Percentiles rank a stretch among this genome's conserved stretches.
phyloP scores from a whole-genome alignment of 2,329 filamentous ascomycete genomes.

The Trichophyton simii region DNA sequence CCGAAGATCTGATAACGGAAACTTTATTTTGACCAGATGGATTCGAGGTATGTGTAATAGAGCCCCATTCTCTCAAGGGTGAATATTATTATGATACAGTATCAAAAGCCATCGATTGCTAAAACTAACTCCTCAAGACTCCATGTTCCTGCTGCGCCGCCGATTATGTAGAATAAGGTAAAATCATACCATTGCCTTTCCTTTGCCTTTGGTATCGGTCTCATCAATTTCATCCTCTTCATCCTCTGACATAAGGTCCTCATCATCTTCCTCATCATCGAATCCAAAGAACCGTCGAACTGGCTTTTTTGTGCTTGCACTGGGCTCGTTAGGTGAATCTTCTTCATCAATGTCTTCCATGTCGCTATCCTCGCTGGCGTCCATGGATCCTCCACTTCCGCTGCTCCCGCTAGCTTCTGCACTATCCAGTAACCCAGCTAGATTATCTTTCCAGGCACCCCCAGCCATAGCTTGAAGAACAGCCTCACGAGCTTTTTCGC shows the following conservation, averaged over 20 bases:
- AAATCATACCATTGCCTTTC: conserved; percentile 21
- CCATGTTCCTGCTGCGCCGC: neutral
- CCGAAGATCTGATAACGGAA: neutral
- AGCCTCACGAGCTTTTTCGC: conserved; percentile 68
- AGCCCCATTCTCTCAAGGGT: no score
- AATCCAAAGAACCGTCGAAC: conserved; percentile 34
- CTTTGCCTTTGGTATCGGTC: conserved; percentile 21
- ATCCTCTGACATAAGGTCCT: conserved; percentile 31
- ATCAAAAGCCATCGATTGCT: neutral
- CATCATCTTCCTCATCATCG: conserved; percentile 33
- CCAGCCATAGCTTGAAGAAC: conserved; percentile 62
- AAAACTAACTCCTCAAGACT: neutral
- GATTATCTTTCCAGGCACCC: conserved; percentile 33
- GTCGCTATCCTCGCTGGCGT: conserved; percentile 27
- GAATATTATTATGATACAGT: neutral
- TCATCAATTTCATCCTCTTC: conserved; percentile 22
- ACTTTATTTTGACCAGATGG: no score
- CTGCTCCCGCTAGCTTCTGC: conserved; percentile 28
- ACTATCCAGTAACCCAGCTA: conserved; percentile 23
- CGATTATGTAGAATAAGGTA: neutral
- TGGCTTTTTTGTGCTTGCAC: conserved; percentile 17
- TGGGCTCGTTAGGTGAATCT: conserved; percentile 19
- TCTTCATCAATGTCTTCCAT: conserved; percentile 21
- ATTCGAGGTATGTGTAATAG: no score
- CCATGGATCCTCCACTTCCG: conserved; percentile 17